A percentile compares a stretch with the other conserved stretches of the same genome.
These are phyloP conservation scores for Alternaria postmessia DNA, from an alignment of 2,329 filamentous ascomycete genomes.

Conservation along the genomic window DNA sequence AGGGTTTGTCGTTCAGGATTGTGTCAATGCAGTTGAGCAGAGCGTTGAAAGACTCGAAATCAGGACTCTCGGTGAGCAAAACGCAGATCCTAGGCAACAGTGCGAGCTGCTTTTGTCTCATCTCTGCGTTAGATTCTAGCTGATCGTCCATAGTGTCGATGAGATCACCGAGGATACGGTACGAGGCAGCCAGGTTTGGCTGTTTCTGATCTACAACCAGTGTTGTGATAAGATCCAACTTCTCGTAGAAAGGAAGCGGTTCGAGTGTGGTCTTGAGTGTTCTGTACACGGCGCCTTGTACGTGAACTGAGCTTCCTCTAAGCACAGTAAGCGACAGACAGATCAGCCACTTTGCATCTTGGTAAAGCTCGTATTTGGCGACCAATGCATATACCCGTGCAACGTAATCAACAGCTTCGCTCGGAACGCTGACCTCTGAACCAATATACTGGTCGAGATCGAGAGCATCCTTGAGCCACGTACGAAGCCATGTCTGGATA, in stretches of 20 bases:
- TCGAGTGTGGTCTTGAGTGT: slow-evolving; percentile 27
- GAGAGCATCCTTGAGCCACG: slow-evolving; percentile 31
- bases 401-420: slow-evolving; percentile 26
- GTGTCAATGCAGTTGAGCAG: slow-evolving; percentile 61
- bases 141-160: slow-evolving; percentile 42
- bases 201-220: slow-evolving; percentile 22
- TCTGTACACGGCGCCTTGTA: slow-evolving; percentile 19
- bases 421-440: slow-evolving; percentile 11
- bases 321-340: slow-evolving; percentile 33
- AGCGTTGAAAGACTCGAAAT: slow-evolving; percentile 61
- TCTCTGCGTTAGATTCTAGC: slow-evolving; percentile 26
- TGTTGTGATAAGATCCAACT: slow-evolving; percentile 27
- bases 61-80: slow-evolving; percentile 57
- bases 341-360: slow-evolving; percentile 30
- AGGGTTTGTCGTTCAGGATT: slow-evolving; percentile 43
- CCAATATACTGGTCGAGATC: slow-evolving; percentile 31
- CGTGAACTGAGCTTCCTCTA: slow-evolving; percentile 19
- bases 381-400: slow-evolving; percentile 31
- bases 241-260: slow-evolving; percentile 26
- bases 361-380: slow-evolving; percentile 36
- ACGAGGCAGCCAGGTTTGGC: slow-evolving; percentile 23
- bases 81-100: slow-evolving; percentile 38
- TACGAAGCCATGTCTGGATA: slow-evolving; percentile 28
- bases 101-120: slow-evolving; percentile 38
- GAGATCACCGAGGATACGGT: slow-evolving; percentile 36